Conservation (phyloP, 306 rosid genomes). For the Corylus avellana region DNA sequence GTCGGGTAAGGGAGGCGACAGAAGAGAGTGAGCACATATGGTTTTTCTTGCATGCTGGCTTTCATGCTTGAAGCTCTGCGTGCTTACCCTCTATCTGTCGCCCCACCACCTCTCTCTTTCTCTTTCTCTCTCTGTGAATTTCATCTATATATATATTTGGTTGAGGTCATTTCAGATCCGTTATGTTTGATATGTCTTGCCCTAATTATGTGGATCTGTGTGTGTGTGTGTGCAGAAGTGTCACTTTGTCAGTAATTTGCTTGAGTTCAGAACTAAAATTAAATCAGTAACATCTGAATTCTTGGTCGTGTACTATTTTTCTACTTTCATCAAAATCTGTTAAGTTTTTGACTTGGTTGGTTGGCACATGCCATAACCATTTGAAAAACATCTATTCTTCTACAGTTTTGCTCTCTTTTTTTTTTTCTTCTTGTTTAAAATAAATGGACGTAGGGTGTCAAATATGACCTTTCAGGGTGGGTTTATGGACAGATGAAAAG, state of each 20-base stretch:
- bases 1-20: conserved; percentile 84
- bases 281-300: not conserved
- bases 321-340: not conserved
- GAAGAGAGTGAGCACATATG: conserved; percentile 99
- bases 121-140: conserved; percentile 8
- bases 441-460: not conserved
- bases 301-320: not conserved
- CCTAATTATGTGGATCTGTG: not conserved
- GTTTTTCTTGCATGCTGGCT: conserved; percentile 65
- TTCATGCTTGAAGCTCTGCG: conserved; percentile 82
- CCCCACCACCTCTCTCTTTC: conserved; percentile 39
- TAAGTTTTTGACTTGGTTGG: not conserved
- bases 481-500: not conserved
- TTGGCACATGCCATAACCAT: not conserved
- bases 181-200: not conserved
- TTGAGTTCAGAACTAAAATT: not conserved
- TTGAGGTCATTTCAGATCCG: not conserved
- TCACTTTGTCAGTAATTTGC: not conserved
- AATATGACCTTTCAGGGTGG: not conserved
- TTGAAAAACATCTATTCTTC: not conserved
- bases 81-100: conserved; percentile 97
- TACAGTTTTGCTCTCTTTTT: not conserved
- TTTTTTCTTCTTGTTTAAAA: no score
- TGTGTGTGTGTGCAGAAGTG: not conserved
- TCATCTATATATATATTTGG: not conserved